Percentiles rank a stretch among this genome's conserved stretches.
These are phyloP conservation scores for Diplodia seriata DNA, from an alignment of 2,329 filamentous ascomycete species.

Conservation along the genomic window DNA sequence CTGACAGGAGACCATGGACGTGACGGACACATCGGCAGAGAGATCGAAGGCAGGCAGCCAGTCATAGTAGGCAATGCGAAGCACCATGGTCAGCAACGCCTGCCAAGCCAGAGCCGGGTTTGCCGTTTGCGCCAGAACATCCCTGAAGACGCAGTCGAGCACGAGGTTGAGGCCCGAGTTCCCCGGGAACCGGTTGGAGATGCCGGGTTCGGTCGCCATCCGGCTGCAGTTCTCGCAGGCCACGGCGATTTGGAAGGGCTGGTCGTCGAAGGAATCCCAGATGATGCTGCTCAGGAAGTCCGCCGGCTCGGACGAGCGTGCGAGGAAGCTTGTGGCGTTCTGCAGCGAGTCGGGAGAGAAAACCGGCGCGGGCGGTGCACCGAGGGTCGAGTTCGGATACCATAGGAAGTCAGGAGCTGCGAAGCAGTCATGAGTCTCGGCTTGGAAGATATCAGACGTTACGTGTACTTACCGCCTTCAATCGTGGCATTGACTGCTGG, in stretches of 20 bases:
- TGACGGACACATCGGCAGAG: background rate
- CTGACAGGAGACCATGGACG: background rate
- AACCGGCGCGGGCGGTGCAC: background rate
- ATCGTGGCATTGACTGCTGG: background rate
- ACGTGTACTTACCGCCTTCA: too few relatives aligned
- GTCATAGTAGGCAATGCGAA: background rate
- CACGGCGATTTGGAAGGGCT: background rate
- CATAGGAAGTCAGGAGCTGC: background rate
- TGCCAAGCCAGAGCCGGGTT: background rate
- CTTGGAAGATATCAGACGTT: too few relatives aligned
- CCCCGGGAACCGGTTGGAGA: too few relatives aligned
- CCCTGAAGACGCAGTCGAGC: background rate
- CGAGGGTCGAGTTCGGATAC: background rate
- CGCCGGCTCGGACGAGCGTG: background rate
- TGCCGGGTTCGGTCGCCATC: too few relatives aligned
- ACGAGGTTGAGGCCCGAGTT: too few relatives aligned
- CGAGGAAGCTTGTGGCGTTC: background rate
- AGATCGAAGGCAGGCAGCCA: slow-evolving; percentile 6
- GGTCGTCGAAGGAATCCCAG: background rate
- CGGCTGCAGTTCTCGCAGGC: background rate
- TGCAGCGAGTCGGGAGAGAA: too few relatives aligned
- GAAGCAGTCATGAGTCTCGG: too few relatives aligned
- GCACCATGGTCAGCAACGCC: background rate
- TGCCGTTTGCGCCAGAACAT: background rate
- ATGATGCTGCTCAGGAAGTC: slow-evolving; percentile 3